phyloP scores from a whole-genome alignment of 352 stramenopile species.

The Globisporangium lucens region DNA sequence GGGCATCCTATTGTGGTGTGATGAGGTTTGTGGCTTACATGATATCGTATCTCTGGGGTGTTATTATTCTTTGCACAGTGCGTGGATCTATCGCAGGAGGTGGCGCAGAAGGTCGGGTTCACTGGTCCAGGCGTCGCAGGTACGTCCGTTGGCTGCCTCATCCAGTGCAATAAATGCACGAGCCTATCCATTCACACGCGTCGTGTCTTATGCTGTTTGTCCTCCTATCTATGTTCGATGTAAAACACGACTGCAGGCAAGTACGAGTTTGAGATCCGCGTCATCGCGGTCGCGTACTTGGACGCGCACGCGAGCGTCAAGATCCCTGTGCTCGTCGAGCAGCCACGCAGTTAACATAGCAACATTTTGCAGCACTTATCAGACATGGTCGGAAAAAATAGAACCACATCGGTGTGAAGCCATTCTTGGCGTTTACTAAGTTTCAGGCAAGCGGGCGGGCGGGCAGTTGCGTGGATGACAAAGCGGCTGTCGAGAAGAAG shows the following conservation, averaged over 20 bases:
- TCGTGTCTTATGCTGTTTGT: background rate
- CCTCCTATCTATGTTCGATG: background rate
- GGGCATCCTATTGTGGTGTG: background rate
- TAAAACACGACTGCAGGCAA: slow-evolving; percentile 29
- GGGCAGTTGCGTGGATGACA: too few relatives aligned
- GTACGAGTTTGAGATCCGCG: slow-evolving; percentile 78
- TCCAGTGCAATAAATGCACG: background rate
- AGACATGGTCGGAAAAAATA: background rate
- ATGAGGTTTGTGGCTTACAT: background rate
- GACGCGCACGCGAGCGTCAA: slow-evolving; percentile 41
- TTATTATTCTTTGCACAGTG: slow-evolving; percentile 24
- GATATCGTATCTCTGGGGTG: background rate
- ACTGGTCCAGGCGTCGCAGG: slow-evolving; percentile 53
- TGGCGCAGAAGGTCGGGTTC: slow-evolving; percentile 56
- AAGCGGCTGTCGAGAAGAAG: too few relatives aligned
- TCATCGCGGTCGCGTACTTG: slow-evolving; percentile 59
- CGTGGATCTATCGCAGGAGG: slow-evolving; percentile 46
- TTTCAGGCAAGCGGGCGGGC: too few relatives aligned
- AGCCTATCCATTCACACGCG: background rate
- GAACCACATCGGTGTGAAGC: background rate
- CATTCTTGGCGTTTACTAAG: too few relatives aligned
- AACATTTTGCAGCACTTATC: background rate
- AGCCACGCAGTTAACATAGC: slow-evolving; percentile 10
- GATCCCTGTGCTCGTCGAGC: slow-evolving; percentile 43
- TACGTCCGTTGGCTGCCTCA: slow-evolving; percentile 17